These are phyloP conservation scores for Lactarius psammicola DNA, from an alignment of 768 basidiomycete species.

Conservation along the genomic window DNA sequence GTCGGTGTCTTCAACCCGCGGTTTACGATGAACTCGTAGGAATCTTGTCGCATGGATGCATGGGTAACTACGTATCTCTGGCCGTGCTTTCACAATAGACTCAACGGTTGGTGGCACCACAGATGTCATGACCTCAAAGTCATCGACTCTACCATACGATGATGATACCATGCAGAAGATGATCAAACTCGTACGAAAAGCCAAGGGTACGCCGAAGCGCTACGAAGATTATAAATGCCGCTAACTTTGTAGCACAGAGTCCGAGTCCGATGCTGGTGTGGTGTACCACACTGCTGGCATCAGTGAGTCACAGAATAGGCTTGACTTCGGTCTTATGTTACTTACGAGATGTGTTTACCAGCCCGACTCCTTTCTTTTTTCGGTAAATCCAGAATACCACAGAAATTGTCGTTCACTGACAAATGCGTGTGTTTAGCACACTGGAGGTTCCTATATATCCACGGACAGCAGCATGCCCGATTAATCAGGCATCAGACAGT, in stretches of 20 bases:
- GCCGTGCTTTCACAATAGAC: not conserved
- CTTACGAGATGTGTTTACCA: not conserved
- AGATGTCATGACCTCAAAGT: constrained; percentile 2
- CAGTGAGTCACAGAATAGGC: not conserved
- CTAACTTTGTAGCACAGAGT: not conserved
- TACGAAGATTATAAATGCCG: too few relatives aligned
- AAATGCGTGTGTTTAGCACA: not conserved
- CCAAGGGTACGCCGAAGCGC: not conserved
- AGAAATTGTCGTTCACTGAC: not conserved
- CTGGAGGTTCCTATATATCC: constrained; percentile 7
- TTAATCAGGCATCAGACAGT: not conserved
- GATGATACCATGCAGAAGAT: not conserved
- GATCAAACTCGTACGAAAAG: not conserved
- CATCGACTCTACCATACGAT: constrained; percentile 4
- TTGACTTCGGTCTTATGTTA: not conserved
- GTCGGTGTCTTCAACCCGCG: not conserved
- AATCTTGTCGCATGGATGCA: constrained; percentile 38
- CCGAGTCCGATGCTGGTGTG: not conserved
- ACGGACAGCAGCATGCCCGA: constrained; percentile 1
- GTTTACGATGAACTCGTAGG: constrained; percentile 38
- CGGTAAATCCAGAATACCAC: not conserved
- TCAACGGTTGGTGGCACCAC: not conserved
- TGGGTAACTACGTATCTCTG: constrained; percentile 35
- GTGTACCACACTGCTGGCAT: not conserved
- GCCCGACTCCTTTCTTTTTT: constrained; percentile 4